Conservation (phyloP, 495 filamentous ascomycete genomes). For the Tuber borchii region DNA sequence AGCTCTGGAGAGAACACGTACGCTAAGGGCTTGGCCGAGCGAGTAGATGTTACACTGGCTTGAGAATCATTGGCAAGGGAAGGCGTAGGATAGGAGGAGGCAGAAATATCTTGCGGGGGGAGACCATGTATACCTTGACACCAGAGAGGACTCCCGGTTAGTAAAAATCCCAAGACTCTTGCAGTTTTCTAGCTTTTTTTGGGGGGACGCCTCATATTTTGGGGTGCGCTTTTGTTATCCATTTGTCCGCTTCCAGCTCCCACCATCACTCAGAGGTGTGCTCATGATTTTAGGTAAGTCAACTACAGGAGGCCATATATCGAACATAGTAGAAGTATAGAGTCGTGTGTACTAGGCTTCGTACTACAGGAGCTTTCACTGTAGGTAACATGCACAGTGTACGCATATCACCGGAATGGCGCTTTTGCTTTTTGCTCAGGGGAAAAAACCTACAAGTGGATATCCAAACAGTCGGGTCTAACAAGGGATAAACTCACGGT, state of each 20-base stretch:
- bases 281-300: not conserved
- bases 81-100: conserved; percentile 13
- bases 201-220: not conserved
- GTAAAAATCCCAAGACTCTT: not conserved
- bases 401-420: not conserved
- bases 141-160: not conserved
- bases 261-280: not conserved
- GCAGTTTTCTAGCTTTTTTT: not conserved
- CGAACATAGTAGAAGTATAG: not conserved
- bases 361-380: not conserved
- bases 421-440: not conserved
- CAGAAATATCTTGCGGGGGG: conserved; percentile 56
- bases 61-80: not conserved
- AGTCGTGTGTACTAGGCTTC: not conserved
- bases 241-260: not conserved
- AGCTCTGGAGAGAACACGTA: not conserved
- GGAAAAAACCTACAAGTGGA: not conserved
- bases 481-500: conserved; percentile 52
- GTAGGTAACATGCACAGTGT: not conserved
- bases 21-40: not conserved
- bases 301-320: not conserved
- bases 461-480: not conserved
- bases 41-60: not conserved
- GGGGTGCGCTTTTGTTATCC: not conserved
- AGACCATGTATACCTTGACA: conserved; percentile 64